Conservation (phyloP, 352 stramenopile genomes). For the Pythium monospermum region DNA sequence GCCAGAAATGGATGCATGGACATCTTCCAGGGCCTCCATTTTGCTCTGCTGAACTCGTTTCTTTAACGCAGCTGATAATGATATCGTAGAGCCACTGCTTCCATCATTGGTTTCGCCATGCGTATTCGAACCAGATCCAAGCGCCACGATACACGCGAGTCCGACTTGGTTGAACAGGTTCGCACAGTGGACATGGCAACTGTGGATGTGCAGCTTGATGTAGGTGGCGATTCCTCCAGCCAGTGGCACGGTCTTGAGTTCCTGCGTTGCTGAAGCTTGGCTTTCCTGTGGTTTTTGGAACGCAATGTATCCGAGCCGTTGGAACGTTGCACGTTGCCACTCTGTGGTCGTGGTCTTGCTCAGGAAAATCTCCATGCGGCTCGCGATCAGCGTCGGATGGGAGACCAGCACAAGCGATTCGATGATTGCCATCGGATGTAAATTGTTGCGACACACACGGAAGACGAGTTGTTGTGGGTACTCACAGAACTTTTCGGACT, state of each 20-base stretch:
- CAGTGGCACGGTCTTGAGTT: constrained; percentile 46
- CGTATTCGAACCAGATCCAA: not conserved
- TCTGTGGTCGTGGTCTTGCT: not conserved
- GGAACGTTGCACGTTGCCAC: constrained; percentile 21
- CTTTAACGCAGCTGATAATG: not conserved
- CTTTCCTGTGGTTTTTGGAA: constrained; percentile 25
- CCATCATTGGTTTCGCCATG: not conserved
- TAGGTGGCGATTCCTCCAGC: constrained; percentile 21
- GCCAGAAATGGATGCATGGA: too few relatives aligned
- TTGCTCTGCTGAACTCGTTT: not conserved
- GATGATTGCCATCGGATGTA: constrained; percentile 17
- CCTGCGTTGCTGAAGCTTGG: too few relatives aligned
- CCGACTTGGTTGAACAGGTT: constrained; percentile 60
- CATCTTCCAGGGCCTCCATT: not conserved
- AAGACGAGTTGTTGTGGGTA: constrained; percentile 58
- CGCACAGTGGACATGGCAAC: constrained; percentile 30
- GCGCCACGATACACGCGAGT: constrained; percentile 24
- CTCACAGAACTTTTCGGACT: constrained; percentile 53
- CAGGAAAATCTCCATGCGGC: constrained; percentile 44
- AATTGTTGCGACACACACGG: constrained; percentile 32
- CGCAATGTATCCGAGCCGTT: constrained; percentile 39
- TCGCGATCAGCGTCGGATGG: constrained; percentile 24
- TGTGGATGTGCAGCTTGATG: constrained; percentile 39
- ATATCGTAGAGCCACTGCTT: too few relatives aligned
- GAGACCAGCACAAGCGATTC: constrained; percentile 6